Base-by-base conservation (phyloP, 352 stramenopile genomes). In the Albugo candida region DNA sequence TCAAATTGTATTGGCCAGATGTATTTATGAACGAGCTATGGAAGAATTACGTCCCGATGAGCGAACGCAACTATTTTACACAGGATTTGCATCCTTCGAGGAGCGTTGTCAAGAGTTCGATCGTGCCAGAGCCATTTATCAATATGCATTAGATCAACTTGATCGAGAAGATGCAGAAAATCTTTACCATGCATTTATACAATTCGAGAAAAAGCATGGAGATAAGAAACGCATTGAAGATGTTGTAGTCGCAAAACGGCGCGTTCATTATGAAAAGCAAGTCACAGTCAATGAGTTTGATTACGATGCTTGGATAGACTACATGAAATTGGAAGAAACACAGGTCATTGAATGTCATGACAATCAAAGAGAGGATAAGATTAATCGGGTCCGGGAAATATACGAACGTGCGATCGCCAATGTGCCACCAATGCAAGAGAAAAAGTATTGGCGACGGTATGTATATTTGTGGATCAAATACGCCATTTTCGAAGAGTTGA, bases 401-500 rank as follows among this genome's bases (percentile, higher is more conserved):
- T 99, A 97, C 60, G 92, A 98, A 64, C 80, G 86, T 20, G 93
- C 93, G 12, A 87, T 98, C 41, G 67, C 80, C 12, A 93, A 97
- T 47, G 63, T 98, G 13, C 94, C 95, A 13, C 94, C 93, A 4
- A 66, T 89, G n/a, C 52, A 70, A 5, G 82, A 98, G 36, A 99
- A 99, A 63, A 75, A 89, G 42, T 96, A 95, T 68, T 99, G 95
- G 95, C 87, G 84, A 45, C 63, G 95, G 12, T 99, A 99, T 61
- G 96, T 99, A 51, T 99, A 97, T 59, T 62, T 99, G 17, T 99
- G 95, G 95, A 97, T 99, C 58, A 98, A 98, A 58, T 99, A 98
- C 60, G 94, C 95, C 6, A 58, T 97, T 2, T 99, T 95, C 49
- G 93, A 99, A 65, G 95, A 99, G 68, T 62, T 99, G 11, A 61